Percentiles rank a stretch among this genome's conserved stretches.
These are phyloP conservation scores for Tilletia setariae DNA, from an alignment of 1,284 basidiomycete species.

Conservation along the genomic window DNA sequence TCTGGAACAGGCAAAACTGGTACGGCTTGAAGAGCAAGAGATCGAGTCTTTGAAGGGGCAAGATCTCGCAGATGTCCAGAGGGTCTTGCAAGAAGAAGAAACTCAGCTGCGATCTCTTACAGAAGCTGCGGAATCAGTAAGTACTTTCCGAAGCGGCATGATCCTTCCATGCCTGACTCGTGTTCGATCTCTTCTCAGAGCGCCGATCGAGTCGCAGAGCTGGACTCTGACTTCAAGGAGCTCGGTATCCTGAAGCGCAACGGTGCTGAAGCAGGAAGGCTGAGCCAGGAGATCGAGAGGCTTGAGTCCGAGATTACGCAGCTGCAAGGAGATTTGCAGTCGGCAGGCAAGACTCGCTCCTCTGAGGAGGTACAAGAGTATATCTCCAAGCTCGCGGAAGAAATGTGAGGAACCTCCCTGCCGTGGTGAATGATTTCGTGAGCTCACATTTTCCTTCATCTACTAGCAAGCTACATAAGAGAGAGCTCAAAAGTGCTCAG, in stretches of 20 bases:
- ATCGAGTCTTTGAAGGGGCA: not conserved
- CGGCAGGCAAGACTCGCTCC: constrained; percentile 1
- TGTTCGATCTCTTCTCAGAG: not conserved
- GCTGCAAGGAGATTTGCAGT: not conserved
- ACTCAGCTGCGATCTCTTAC: not conserved
- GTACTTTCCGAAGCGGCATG: not conserved
- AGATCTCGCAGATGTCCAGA: not conserved
- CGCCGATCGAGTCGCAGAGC: not conserved
- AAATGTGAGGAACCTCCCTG: constrained; percentile 19
- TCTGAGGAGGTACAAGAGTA: not conserved
- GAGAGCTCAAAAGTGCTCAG: constrained; percentile 28
- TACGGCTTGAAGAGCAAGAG: not conserved
- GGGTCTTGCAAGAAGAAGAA: not conserved
- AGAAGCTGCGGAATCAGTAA: not conserved
- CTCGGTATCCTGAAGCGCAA: not conserved
- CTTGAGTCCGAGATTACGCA: not conserved
- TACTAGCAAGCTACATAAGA: constrained; percentile 32
- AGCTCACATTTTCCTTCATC: not conserved
- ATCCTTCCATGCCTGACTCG: not conserved
- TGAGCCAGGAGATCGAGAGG: not conserved
- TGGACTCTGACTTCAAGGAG: constrained; percentile 1
- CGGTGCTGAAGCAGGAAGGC: not conserved
- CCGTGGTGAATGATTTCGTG: not conserved
- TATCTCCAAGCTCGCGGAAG: constrained; percentile 25
- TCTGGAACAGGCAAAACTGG: not conserved